Evolutionary conservation across 1,139 yeast genomes (phyloP).

Genomic region (Lipomyces yarrowii): DNA sequence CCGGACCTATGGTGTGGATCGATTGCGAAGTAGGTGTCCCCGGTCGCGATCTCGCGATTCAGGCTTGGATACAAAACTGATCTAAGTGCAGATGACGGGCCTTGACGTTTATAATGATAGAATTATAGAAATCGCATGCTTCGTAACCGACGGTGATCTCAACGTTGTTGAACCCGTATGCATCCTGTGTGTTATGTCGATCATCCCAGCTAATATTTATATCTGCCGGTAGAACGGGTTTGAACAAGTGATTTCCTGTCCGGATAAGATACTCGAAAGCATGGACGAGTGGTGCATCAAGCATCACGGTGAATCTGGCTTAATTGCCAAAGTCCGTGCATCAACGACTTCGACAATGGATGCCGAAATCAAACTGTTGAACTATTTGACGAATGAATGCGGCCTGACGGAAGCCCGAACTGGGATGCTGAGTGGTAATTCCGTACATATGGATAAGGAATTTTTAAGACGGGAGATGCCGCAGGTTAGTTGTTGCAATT

Average conservation of each 20-base stretch:
- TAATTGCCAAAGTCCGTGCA: constrained; percentile 66
- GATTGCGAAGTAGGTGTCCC: constrained; percentile 59
- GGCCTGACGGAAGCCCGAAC: constrained; percentile 50
- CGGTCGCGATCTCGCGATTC: background rate
- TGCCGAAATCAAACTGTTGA: constrained; percentile 66
- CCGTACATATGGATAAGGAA: constrained; percentile 87
- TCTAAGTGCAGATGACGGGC: constrained; percentile 75
- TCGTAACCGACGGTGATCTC: constrained; percentile 81
- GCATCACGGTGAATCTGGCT: constrained; percentile 79
- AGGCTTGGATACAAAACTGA: background rate
- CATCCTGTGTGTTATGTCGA: constrained; percentile 1
- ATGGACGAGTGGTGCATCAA: constrained; percentile 88
- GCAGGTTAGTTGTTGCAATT: constrained; percentile 44
- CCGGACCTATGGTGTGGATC: constrained; percentile 63
- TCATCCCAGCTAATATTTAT: background rate
- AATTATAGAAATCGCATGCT: constrained; percentile 89
- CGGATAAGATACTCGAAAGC: constrained; percentile 60
- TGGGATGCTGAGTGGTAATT: constrained; percentile 86
- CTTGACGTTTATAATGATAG: constrained; percentile 69
- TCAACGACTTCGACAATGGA: constrained; percentile 56
- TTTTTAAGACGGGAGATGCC: constrained; percentile 89
- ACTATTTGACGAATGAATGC: constrained; percentile 56
- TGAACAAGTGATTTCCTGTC: constrained; percentile 79
- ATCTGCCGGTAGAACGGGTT: constrained; percentile 52
- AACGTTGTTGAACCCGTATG: constrained; percentile 54